phyloP scores from a whole-genome alignment of 2,329 filamentous ascomycete species.

The Rugonectria rugulosa region DNA sequence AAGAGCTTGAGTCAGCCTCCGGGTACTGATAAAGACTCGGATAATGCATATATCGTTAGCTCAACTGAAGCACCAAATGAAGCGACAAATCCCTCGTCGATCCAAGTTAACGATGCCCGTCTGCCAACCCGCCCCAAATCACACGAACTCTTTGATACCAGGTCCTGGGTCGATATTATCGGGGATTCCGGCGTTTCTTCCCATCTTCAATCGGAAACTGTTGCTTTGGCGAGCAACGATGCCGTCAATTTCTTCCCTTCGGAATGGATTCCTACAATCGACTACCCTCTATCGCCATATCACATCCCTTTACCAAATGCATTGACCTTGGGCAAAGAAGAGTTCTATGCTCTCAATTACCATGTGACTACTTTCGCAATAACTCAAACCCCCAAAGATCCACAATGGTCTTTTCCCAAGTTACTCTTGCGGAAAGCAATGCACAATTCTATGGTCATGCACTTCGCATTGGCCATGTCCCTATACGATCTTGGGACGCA shows the following conservation, averaged over 20 bases:
- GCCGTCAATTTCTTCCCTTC: background rate
- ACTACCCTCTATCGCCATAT: background rate
- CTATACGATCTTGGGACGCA: background rate
- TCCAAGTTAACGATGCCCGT: too few relatives aligned
- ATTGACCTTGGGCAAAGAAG: background rate
- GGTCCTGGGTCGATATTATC: too few relatives aligned
- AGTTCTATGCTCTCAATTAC: background rate
- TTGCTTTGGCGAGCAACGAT: background rate
- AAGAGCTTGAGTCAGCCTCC: background rate
- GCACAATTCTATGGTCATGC: background rate
- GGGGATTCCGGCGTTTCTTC: too few relatives aligned
- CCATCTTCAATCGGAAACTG: background rate
- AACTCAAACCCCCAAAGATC: slow-evolving; percentile 3
- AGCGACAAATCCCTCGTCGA: too few relatives aligned
- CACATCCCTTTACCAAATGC: slow-evolving; percentile 2
- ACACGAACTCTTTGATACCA: too few relatives aligned
- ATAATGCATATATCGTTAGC: too few relatives aligned
- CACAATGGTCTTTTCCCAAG: slow-evolving; percentile 3
- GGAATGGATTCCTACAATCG: background rate
- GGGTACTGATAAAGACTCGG: background rate
- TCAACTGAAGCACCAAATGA: too few relatives aligned
- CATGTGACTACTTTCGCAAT: background rate
- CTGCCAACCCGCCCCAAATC: too few relatives aligned
- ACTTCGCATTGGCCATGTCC: slow-evolving; percentile 3
- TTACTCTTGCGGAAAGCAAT: background rate